Conservation (phyloP, 768 basidiomycete species). For the Suillus americanus region DNA sequence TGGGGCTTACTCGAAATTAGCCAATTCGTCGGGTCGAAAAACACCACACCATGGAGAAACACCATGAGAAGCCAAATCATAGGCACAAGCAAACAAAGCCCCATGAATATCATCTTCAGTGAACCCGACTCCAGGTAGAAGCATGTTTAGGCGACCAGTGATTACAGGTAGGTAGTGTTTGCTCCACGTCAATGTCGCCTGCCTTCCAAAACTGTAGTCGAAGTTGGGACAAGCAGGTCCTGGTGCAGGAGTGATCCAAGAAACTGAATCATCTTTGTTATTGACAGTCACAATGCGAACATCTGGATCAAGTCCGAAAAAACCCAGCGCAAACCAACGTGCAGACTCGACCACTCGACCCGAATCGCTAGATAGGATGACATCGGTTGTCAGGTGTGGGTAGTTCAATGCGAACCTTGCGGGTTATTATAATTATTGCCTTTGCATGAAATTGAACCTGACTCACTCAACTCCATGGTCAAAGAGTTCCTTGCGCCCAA, state of each 20-base stretch:
- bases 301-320: slow-evolving; percentile 29
- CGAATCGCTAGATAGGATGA: slow-evolving; percentile 7
- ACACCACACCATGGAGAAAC: slow-evolving; percentile 36
- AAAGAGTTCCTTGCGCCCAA: slow-evolving; percentile 33
- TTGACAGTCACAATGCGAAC: slow-evolving; percentile 25
- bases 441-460: not conserved
- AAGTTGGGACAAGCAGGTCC: slow-evolving; percentile 36
- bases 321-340: slow-evolving; percentile 37
- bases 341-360: slow-evolving; percentile 32
- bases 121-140: slow-evolving; percentile 31
- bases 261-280: slow-evolving; percentile 30
- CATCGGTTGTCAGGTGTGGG: slow-evolving; percentile 8
- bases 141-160: slow-evolving; percentile 32
- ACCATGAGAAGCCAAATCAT: slow-evolving; percentile 33
- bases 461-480: slow-evolving; percentile 34
- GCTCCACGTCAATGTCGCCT: slow-evolving; percentile 3
- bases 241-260: slow-evolving; percentile 37
- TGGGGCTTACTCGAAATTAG: slow-evolving; percentile 30
- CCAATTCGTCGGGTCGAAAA: slow-evolving; percentile 31
- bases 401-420: slow-evolving; percentile 8
- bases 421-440: too few species aligned
- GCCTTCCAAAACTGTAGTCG: slow-evolving; percentile 7
- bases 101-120: slow-evolving; percentile 33
- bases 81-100: slow-evolving; percentile 37
- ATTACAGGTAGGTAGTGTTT: slow-evolving; percentile 36